Evolutionary conservation across 768 basidiomycete species (phyloP).

Genomic region (Solioccasus polychromus): DNA sequence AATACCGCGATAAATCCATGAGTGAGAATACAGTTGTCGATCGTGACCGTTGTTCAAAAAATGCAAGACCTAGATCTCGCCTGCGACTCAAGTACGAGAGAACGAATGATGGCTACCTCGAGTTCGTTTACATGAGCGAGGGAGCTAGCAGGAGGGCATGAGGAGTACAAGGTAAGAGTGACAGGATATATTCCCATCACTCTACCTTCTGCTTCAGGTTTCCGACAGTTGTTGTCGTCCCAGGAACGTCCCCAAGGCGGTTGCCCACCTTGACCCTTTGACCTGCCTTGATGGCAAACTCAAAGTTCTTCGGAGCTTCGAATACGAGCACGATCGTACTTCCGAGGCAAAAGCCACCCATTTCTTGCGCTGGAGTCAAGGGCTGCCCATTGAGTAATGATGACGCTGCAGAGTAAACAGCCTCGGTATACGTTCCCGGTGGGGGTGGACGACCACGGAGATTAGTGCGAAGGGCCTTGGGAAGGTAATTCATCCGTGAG

Average conservation of each 20-base stretch:
- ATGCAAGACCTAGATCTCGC: background rate
- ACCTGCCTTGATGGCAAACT: conserved; percentile 72
- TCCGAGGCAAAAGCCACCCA: conserved; percentile 95
- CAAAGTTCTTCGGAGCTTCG: conserved; percentile 85
- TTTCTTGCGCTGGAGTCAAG: conserved; percentile 83
- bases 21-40: no score
- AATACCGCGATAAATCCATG: conserved; percentile 8
- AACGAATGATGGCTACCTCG: background rate
- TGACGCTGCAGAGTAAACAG: conserved; percentile 84
- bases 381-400: conserved; percentile 85
- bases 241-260: conserved; percentile 58
- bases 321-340: conserved; percentile 97
- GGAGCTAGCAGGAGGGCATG: background rate
- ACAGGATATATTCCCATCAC: conserved; percentile 4
- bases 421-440: conserved; percentile 87
- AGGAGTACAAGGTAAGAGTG: background rate
- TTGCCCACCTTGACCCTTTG: conserved; percentile 88
- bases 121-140: no score
- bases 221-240: conserved; percentile 22
- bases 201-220: conserved; percentile 33
- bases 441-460: conserved; percentile 69
- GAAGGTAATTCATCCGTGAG: background rate
- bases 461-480: conserved; percentile 84
- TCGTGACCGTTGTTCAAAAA: no score
- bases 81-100: background rate